Percentiles rank a stretch among this genome's conserved stretches.
These are phyloP conservation scores for Actinomortierella wolfii DNA, from an alignment of 371 early-diverging fungal genomes.

Conservation along the genomic window DNA sequence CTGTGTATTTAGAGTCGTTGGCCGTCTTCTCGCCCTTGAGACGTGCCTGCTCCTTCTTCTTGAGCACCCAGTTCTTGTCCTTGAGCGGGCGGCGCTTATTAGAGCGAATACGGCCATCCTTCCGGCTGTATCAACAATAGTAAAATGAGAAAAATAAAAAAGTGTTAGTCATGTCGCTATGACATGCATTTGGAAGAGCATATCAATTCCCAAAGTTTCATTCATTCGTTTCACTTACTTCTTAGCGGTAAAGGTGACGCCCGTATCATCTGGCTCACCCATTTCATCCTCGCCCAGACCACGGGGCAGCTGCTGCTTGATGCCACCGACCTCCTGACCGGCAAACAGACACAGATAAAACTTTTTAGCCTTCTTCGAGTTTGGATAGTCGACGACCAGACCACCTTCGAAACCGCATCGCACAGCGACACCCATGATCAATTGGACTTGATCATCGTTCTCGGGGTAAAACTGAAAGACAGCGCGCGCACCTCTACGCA, in stretches of 20 bases:
- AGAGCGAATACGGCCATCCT: conserved; percentile 49
- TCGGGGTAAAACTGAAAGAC: conserved; percentile 99
- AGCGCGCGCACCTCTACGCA: conserved; percentile 90
- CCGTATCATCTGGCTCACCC: conserved; percentile 57
- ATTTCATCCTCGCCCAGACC: conserved; percentile 79
- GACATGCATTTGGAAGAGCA: background rate
- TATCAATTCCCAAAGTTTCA: no score
- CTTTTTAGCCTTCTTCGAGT: conserved; percentile 96
- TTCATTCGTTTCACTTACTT: no score
- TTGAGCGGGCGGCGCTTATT: conserved; percentile 68
- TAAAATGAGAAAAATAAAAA: background rate
- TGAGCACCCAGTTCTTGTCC: conserved; percentile 89
- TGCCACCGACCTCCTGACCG: conserved; percentile 67
- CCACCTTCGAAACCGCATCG: conserved; percentile 97
- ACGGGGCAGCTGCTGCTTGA: conserved; percentile 73
- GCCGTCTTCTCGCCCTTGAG: conserved; percentile 88
- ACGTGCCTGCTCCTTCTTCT: conserved; percentile 90
- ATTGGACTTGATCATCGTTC: conserved; percentile 92
- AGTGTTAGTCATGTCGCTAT: background rate
- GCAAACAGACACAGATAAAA: conserved; percentile 96
- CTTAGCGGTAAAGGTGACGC: conserved; percentile 44
- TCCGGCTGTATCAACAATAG: conserved; percentile 15
- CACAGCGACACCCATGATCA: conserved; percentile 89
- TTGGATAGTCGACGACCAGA: conserved; percentile 96
- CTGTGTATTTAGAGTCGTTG: conserved; percentile 95